A percentile compares a stretch with the other conserved stretches of the same genome.
Evolutionary conservation across 2,329 filamentous ascomycete species (phyloP).

Genomic region (Orbilia javanica): DNA sequence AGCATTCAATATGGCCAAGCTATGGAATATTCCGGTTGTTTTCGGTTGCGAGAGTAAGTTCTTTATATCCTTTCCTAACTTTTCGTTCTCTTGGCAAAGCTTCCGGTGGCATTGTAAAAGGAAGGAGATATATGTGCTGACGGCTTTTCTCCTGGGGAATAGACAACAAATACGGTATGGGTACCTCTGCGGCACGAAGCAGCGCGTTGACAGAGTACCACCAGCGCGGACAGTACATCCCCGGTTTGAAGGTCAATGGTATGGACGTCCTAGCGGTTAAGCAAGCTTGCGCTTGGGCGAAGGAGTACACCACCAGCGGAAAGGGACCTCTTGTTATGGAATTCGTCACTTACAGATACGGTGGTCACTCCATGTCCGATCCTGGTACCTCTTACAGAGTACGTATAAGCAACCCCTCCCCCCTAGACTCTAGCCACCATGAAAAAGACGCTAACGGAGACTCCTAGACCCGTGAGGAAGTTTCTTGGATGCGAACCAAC

Average conservation of each 20-base stretch:
- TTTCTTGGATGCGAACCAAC: slow-evolving; percentile 99
- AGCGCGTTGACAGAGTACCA: slow-evolving; percentile 99
- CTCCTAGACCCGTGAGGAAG: slow-evolving; percentile 87
- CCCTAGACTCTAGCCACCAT: neutral
- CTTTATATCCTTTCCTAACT: neutral
- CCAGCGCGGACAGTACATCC: slow-evolving; percentile 99
- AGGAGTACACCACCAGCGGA: slow-evolving; percentile 83
- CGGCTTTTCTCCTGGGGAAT: neutral
- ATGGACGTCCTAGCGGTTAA: slow-evolving; percentile 99
- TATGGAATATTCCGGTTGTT: slow-evolving; percentile 95
- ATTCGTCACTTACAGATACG: slow-evolving; percentile 99
- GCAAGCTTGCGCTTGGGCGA: slow-evolving; percentile 93
- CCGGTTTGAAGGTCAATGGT: slow-evolving; percentile 98
- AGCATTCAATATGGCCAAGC: slow-evolving; percentile 99
- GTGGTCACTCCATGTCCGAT: slow-evolving; percentile 99
- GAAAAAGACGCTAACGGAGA: neutral
- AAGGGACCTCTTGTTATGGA: slow-evolving; percentile 96
- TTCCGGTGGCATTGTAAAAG: neutral
- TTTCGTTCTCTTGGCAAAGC: neutral
- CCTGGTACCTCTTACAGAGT: slow-evolving; percentile 95
- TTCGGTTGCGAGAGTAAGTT: slow-evolving; percentile 96
- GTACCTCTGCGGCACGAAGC: slow-evolving; percentile 92
- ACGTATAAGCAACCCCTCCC: slow-evolving; percentile 63
- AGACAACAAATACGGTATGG: slow-evolving; percentile 99
- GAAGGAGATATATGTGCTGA: neutral